A percentile compares a stretch with the other conserved stretches of the same genome.
These are phyloP conservation scores for Aspergillus mulundensis DNA, from an alignment of 495 filamentous ascomycete species.

Conservation along the genomic window DNA sequence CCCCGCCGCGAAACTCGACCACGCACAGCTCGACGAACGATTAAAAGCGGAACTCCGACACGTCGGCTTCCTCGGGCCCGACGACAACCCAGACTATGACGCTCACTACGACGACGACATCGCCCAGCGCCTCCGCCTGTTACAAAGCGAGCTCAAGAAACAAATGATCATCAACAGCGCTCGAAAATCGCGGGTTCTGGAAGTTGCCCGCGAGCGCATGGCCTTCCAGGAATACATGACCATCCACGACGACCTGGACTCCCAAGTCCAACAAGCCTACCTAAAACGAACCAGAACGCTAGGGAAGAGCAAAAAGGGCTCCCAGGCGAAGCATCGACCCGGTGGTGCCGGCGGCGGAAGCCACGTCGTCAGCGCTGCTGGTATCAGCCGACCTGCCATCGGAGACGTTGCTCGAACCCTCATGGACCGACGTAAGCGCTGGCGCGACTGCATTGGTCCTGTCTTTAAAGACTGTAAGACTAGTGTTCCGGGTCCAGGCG, in stretches of 20 bases:
- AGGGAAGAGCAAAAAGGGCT: conserved; percentile 82
- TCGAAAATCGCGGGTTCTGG: conserved; percentile 76
- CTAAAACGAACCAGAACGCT: conserved; percentile 93
- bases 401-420: conserved; percentile 84
- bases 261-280: conserved; percentile 91
- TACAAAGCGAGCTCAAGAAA: conserved; percentile 77
- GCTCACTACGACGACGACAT: conserved; percentile 93
- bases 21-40: conserved; percentile 80
- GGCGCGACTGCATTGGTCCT: conserved; percentile 81
- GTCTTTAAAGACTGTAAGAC: conserved; percentile 77
- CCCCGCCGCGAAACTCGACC: conserved; percentile 65
- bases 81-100: conserved; percentile 72
- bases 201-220: conserved; percentile 84
- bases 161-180: conserved; percentile 83
- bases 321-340: conserved; percentile 66
- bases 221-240: conserved; percentile 94
- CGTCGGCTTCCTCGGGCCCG: conserved; percentile 78
- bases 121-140: conserved; percentile 76
- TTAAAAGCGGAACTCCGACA: conserved; percentile 88
- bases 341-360: conserved; percentile 54
- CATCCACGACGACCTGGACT: conserved; percentile 94
- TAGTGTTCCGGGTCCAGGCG: conserved; percentile 47
- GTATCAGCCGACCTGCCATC: conserved; percentile 70
- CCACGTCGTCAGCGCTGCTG: conserved; percentile 46
- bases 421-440: conserved; percentile 83